Conservation (phyloP, 2,329 filamentous ascomycete genomes). For the Cladosporium sp. region DNA sequence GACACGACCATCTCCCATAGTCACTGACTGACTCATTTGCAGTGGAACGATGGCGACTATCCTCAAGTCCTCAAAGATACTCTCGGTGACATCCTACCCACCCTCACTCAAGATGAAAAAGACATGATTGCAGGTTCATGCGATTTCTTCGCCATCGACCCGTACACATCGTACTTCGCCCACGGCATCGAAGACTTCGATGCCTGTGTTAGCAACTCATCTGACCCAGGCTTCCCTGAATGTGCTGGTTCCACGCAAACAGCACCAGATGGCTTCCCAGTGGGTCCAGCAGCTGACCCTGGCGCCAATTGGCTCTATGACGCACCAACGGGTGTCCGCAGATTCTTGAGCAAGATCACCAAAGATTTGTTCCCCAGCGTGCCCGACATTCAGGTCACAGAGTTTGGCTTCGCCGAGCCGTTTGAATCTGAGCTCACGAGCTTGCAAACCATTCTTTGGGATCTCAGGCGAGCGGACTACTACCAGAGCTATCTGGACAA, state of each 20-base stretch:
- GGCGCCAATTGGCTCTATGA: constrained; percentile 34
- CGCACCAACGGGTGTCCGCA: constrained; percentile 32
- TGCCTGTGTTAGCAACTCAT: constrained; percentile 39
- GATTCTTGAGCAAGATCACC: constrained; percentile 33
- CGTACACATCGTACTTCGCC: constrained; percentile 31
- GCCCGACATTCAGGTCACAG: constrained; percentile 34
- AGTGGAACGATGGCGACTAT: constrained; percentile 45
- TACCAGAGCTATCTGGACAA: constrained; percentile 32
- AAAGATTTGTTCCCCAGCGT: constrained; percentile 40
- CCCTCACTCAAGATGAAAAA: constrained; percentile 32
- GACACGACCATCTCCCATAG: neutral
- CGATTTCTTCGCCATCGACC: constrained; percentile 35
- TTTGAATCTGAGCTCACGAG: constrained; percentile 27
- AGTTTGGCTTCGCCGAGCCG: constrained; percentile 35
- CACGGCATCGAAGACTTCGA: constrained; percentile 23
- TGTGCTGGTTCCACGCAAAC: constrained; percentile 33
- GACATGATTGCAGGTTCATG: constrained; percentile 28
- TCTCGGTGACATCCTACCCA: constrained; percentile 28
- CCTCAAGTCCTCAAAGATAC: constrained; percentile 35
- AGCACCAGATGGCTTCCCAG: constrained; percentile 41
- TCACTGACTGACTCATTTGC: constrained; percentile 25
- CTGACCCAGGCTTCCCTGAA: constrained; percentile 38
- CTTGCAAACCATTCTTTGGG: constrained; percentile 27
- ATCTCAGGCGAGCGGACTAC: constrained; percentile 28
- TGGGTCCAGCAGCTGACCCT: constrained; percentile 38